These are phyloP conservation scores for Turnera subulata DNA, from an alignment of 345 rosid species.

Conservation along the genomic window DNA sequence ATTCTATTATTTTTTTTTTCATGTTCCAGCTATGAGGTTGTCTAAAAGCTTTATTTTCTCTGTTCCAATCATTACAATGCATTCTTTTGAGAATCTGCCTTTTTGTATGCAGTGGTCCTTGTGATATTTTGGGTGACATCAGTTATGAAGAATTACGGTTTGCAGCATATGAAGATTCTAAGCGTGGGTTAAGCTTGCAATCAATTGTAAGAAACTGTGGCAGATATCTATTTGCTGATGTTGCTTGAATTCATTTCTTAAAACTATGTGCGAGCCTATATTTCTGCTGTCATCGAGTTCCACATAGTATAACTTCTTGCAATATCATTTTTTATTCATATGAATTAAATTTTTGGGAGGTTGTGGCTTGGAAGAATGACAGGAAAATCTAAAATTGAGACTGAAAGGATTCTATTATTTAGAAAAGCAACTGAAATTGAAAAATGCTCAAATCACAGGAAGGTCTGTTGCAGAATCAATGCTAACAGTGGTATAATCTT, in stretches of 20 bases:
- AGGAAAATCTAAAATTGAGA: not conserved
- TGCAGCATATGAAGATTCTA: constrained; percentile 75
- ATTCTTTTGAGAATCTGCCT: not conserved
- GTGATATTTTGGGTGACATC: constrained; percentile 70
- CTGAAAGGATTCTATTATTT: not conserved
- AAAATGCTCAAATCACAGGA: too few species aligned
- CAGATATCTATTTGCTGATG: not conserved
- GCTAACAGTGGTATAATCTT: too few species aligned
- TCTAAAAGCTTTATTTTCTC: not conserved
- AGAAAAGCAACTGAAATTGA: not conserved
- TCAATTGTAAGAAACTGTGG: constrained; percentile 61
- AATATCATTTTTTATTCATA: not conserved
- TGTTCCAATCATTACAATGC: not conserved
- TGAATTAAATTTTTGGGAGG: not conserved
- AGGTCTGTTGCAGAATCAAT: too few species aligned
- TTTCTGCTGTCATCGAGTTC: too few species aligned
- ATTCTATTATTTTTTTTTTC: not conserved
- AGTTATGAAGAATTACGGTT: constrained; percentile 83
- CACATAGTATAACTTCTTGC: not conserved
- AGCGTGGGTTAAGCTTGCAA: constrained; percentile 63
- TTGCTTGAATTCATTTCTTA: not conserved
- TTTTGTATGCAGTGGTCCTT: constrained; percentile 47
- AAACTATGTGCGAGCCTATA: not conserved
- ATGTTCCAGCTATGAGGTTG: not conserved
- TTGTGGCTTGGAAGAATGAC: not conserved